Conservation (phyloP, 1,284 basidiomycete genomes). For the Trichosporon faecale region DNA sequence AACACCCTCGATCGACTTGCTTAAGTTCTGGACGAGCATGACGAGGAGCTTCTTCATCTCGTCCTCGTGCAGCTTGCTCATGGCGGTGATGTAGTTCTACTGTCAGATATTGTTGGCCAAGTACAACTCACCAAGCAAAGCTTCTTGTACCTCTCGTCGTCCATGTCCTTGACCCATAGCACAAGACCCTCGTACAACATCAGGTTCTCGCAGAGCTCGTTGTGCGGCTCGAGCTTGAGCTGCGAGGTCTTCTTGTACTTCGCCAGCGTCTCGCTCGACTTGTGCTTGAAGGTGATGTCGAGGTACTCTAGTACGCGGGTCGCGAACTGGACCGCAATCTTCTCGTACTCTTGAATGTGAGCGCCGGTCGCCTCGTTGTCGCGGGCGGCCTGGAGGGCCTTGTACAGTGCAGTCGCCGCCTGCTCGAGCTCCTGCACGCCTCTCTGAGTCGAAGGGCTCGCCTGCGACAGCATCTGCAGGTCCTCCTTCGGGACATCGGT, state of each 20-base stretch:
- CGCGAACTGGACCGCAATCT: slow-evolving; percentile 84
- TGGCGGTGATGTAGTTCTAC: slow-evolving; percentile 81
- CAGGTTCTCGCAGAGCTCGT: slow-evolving; percentile 72
- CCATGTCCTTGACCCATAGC: slow-evolving; percentile 93
- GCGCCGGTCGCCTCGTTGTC: slow-evolving; percentile 92
- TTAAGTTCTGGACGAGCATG: slow-evolving; percentile 62
- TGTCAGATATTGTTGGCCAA: neutral
- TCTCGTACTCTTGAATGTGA: slow-evolving; percentile 80
- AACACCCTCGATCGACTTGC: slow-evolving; percentile 54
- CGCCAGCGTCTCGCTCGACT: slow-evolving; percentile 51
- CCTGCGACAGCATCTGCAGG: slow-evolving; percentile 74
- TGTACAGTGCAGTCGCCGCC: slow-evolving; percentile 86
- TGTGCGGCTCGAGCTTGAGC: slow-evolving; percentile 60
- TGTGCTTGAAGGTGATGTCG: slow-evolving; percentile 82
- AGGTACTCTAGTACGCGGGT: slow-evolving; percentile 85
- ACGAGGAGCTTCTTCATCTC: slow-evolving; percentile 75
- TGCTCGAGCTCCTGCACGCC: slow-evolving; percentile 77
- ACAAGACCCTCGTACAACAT: slow-evolving; percentile 85
- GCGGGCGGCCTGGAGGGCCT: slow-evolving; percentile 84
- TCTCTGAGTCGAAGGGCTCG: slow-evolving; percentile 71
- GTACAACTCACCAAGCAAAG: slow-evolving; percentile 72
- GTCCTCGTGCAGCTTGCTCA: slow-evolving; percentile 71
- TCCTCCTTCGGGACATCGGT: slow-evolving; percentile 82
- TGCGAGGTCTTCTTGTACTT: slow-evolving; percentile 35
- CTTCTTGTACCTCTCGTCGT: slow-evolving; percentile 75